phyloP scores from a whole-genome alignment of 257 asterid genomes.

The Forsythia viridissima region DNA sequence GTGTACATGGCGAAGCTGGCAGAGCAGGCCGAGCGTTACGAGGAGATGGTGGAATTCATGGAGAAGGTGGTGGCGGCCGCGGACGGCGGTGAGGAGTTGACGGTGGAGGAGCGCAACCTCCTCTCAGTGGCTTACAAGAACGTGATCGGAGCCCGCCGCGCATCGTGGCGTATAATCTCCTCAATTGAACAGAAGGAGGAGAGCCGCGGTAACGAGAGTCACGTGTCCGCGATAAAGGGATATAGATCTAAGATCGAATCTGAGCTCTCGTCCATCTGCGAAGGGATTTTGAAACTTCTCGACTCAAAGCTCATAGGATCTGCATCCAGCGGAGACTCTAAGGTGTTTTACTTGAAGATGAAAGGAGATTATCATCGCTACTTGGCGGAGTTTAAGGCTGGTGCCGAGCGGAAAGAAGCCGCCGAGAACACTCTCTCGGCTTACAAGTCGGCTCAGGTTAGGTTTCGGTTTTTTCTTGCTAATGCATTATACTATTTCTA shows the following conservation, averaged over 20 bases:
- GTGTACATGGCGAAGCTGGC: conserved; percentile 91
- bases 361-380: conserved; percentile 87
- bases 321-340: conserved; percentile 66
- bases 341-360: conserved; percentile 91
- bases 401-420: conserved; percentile 76
- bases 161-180: conserved; percentile 76
- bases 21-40: conserved; percentile 93
- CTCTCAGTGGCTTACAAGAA: conserved; percentile 79
- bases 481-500: not conserved
- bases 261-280: conserved; percentile 72
- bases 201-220: conserved; percentile 82
- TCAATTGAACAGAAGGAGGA: conserved; percentile 90
- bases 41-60: conserved; percentile 95
- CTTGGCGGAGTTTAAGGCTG: conserved; percentile 79
- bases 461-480: not conserved
- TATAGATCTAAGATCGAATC: conserved; percentile 86
- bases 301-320: conserved; percentile 74
- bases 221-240: conserved; percentile 59
- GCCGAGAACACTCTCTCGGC: conserved; percentile 90
- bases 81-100: conserved; percentile 65
- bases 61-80: conserved; percentile 75
- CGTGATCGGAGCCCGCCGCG: conserved; percentile 83
- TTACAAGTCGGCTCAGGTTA: conserved; percentile 87
- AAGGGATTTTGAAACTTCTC: conserved; percentile 71
- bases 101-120: conserved; percentile 85